Base-by-base conservation (phyloP, 805 yeast species). In the Saturnispora saitoi region DNA sequence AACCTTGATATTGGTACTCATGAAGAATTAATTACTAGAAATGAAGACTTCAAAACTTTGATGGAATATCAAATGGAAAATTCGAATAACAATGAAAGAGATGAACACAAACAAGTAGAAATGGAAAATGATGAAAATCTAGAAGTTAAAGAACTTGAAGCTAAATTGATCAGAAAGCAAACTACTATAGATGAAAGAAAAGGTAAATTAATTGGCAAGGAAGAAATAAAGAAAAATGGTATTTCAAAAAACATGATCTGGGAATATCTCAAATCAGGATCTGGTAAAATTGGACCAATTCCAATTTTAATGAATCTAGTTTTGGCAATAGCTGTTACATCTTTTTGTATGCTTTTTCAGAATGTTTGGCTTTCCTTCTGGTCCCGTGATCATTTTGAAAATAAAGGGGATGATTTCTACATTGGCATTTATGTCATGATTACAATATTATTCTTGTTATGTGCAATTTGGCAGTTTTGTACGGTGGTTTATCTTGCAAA, bases 281-380 rank as follows among this genome's bases (percentile, higher is more conserved):
- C 81, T 26, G 85, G 85, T 2, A 69, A 55, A 20, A 63, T 62
- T 51, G 75, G 63, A 39, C 54, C 45, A n/a, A 50, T 55, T 45
- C 65, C 59, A 48, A 64, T 56, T 38, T n/a, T 60, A 4, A 51
- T 56, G 2, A 43, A 57, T 24, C 31, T 61, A 32, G 12, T 53
- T 1, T 30, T 54, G n/a, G 48, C 54, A 7, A 51, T 59, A 40
- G 34, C 59, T 0, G 30, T 75, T 8, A 70, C 74, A 47, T 72
- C 76, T 0, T 81, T 80, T 63, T 68, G 73, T 49, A 70, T 67
- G 47, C 62, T 83, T 26, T 80, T 83, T 60, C 72, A 81, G 42
- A 81, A 80, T 61, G 78, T 82, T 24, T 86, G 95, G 95, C 68
- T 88, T 52, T 81, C 93, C 0, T 88, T 82, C 65, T 88, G 96